Conservation (phyloP, 305 asterid species). For the Fraxinus floribunda region DNA sequence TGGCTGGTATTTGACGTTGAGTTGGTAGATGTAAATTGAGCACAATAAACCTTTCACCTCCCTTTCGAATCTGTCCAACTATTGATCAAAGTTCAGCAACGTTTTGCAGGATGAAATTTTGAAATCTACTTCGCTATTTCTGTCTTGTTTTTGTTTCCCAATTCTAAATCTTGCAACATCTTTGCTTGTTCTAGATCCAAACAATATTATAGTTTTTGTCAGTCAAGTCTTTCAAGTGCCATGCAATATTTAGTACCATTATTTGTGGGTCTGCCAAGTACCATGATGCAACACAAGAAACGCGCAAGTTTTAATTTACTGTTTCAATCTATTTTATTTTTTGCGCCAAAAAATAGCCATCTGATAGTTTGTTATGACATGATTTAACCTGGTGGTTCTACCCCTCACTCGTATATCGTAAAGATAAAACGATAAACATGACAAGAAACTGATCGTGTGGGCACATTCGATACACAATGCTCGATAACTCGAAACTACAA, state of each 20-base stretch:
- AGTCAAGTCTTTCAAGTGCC: not conserved
- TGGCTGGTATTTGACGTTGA: conserved; percentile 89
- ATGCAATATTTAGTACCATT: not conserved
- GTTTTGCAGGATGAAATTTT: not conserved
- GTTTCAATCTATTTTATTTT: too few relatives aligned
- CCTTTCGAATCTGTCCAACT: not conserved
- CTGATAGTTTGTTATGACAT: not conserved
- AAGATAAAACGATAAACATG: not conserved
- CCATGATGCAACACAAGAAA: not conserved
- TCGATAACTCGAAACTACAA: not conserved
- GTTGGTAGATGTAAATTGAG: conserved; percentile 64
- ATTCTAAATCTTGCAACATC: not conserved
- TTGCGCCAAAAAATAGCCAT: not conserved
- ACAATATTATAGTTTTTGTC: not conserved
- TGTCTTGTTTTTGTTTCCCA: not conserved
- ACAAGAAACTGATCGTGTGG: not conserved
- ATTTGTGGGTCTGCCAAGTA: not conserved
- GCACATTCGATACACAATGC: not conserved
- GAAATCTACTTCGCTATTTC: not conserved
- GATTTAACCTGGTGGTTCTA: not conserved
- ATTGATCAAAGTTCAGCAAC: not conserved
- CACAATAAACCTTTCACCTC: not conserved
- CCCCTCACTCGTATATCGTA: not conserved
- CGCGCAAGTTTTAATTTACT: not conserved
- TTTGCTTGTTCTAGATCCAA: not conserved